These are phyloP conservation scores for Phtheirospermum japonicum DNA, from an alignment of 257 asterid genomes.

Conservation along the genomic window DNA sequence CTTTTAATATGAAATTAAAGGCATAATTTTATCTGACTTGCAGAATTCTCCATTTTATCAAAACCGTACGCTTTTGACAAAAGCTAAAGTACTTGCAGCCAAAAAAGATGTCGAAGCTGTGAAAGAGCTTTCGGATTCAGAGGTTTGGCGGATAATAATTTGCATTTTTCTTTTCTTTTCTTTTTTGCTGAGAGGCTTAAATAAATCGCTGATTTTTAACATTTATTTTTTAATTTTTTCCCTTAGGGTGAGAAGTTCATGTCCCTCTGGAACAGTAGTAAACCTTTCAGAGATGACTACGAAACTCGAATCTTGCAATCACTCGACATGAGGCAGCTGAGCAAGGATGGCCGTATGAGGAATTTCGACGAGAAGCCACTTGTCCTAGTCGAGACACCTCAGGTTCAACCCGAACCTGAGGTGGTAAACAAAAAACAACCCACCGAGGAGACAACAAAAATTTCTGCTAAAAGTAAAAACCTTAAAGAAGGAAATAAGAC, in stretches of 20 bases:
- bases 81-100: conserved; percentile 75
- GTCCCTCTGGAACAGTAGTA: conserved; percentile 49
- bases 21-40: conserved; percentile 15
- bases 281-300: conserved; percentile 70
- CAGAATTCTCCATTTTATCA: conserved; percentile 73
- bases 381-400: conserved; percentile 36
- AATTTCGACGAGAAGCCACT: conserved; percentile 72
- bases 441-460: not conserved
- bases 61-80: conserved; percentile 49
- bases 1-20: not conserved
- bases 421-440: conserved; percentile 34
- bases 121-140: conserved; percentile 52
- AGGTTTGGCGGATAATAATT: conserved; percentile 47
- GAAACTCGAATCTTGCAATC: conserved; percentile 63
- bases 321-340: conserved; percentile 69
- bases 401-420: conserved; percentile 38
- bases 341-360: conserved; percentile 74
- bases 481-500: conserved; percentile 47
- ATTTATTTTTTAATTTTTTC: not conserved
- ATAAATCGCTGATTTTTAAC: not conserved
- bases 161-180: not conserved
- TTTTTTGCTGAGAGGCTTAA: not conserved
- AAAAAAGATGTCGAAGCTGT: conserved; percentile 65
- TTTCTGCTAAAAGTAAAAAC: conserved; percentile 21
- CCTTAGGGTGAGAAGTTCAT: conserved; percentile 62